phyloP scores from a whole-genome alignment of 73 alveolate genomes.

The Blepharisma stoltei region DNA sequence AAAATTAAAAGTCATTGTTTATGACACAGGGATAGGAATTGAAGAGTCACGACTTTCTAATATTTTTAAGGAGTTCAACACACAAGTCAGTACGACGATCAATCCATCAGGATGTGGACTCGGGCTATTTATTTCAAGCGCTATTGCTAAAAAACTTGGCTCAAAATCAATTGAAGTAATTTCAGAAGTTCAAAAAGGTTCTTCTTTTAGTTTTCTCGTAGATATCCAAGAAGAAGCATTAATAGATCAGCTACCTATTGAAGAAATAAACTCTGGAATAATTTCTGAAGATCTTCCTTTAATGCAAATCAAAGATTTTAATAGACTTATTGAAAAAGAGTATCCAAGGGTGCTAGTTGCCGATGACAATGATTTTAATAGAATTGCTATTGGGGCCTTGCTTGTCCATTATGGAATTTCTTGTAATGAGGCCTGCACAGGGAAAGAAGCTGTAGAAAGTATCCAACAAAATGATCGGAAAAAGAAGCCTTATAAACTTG shows the following conservation, averaged over 20 bases:
- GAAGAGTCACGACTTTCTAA: background rate
- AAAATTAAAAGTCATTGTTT: background rate
- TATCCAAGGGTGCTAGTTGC: background rate
- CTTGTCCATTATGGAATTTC: background rate
- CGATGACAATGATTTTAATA: background rate
- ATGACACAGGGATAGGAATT: constrained; percentile 2
- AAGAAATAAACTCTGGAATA: too few relatives aligned
- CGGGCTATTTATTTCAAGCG: background rate
- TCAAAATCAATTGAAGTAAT: background rate
- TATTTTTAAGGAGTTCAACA: background rate
- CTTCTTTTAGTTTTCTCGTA: too few relatives aligned
- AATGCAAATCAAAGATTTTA: too few relatives aligned
- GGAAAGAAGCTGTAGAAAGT: background rate
- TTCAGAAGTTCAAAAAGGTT: too few relatives aligned
- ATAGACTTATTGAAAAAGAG: too few relatives aligned
- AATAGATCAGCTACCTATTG: too few relatives aligned
- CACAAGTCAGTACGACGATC: background rate
- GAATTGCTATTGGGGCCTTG: background rate
- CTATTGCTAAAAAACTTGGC: constrained; percentile 7
- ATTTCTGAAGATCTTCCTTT: too few relatives aligned
- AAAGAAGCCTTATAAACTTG: too few relatives aligned
- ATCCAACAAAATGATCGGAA: too few relatives aligned
- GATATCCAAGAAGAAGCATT: too few relatives aligned
- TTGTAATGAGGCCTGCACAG: background rate
- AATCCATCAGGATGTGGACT: constrained; percentile 18